Evolutionary conservation across 495 filamentous ascomycete genomes (phyloP).

Genomic region (Rhypophila decipiens): DNA sequence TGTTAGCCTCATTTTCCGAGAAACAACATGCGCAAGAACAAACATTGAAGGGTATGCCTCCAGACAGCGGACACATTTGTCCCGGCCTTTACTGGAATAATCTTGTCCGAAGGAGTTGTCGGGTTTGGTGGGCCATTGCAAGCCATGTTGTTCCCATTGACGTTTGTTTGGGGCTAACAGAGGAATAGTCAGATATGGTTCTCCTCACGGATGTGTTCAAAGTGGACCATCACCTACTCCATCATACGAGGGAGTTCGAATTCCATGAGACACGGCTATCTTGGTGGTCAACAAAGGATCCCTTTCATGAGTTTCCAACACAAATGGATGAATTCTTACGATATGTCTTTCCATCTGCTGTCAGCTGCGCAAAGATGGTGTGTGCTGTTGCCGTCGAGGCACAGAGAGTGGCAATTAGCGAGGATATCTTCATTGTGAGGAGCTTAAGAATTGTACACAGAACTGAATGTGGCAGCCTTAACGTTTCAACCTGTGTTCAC

Average conservation of each 20-base stretch:
- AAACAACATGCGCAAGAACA: neutral
- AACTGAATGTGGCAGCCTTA: neutral
- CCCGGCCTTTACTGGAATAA: slow-evolving; percentile 42
- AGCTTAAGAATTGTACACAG: no score
- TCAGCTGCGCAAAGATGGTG: slow-evolving; percentile 47
- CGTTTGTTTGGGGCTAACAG: slow-evolving; percentile 39
- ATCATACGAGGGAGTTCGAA: slow-evolving; percentile 32
- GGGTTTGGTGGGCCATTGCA: slow-evolving; percentile 53
- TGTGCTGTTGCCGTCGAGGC: slow-evolving; percentile 32
- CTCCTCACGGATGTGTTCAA: no score
- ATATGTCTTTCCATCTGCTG: slow-evolving; percentile 26
- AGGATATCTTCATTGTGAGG: slow-evolving; percentile 10
- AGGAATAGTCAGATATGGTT: neutral
- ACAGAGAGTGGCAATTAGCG: neutral
- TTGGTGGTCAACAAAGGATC: neutral
- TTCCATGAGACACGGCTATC: slow-evolving; percentile 18
- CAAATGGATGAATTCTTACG: neutral
- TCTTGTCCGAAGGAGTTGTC: slow-evolving; percentile 31
- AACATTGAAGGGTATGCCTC: slow-evolving; percentile 38
- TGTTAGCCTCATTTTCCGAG: neutral
- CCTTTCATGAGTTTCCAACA: neutral
- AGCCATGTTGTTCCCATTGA: slow-evolving; percentile 39
- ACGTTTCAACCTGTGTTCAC: neutral
- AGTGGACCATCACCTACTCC: slow-evolving; percentile 13
- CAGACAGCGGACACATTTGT: slow-evolving; percentile 37